A percentile compares a stretch with the other conserved stretches of the same genome.
phyloP scores from a whole-genome alignment of 2,329 filamentous ascomycete species.

The Fusarium proliferatum region DNA sequence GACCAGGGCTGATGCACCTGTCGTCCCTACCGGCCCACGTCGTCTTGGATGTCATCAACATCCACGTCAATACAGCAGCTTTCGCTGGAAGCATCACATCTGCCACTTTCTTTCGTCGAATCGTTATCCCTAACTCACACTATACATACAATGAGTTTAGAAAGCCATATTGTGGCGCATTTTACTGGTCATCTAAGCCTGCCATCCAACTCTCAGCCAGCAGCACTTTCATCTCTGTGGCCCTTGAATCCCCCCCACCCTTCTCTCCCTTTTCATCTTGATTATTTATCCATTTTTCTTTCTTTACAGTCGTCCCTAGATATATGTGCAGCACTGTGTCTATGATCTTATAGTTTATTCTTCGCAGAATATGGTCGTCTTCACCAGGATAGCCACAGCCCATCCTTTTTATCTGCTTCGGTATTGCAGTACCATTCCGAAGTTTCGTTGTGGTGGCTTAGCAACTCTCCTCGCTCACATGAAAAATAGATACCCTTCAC shows the following conservation, averaged over 20 bases:
- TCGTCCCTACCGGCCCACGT: background rate
- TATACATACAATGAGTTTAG: background rate
- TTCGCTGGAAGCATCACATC: background rate
- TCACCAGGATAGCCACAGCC: background rate
- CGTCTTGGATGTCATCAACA: background rate
- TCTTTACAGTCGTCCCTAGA: no score
- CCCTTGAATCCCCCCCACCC: background rate
- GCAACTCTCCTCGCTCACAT: background rate
- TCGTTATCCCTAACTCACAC: background rate
- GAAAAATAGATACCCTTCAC: no score
- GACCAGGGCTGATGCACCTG: background rate
- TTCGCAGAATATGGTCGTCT: background rate
- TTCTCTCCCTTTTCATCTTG: background rate
- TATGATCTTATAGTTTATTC: no score
- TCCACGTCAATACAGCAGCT: background rate
- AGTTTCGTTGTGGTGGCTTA: background rate
- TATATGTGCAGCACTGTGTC: no score
- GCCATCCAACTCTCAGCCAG: background rate
- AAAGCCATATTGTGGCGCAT: background rate
- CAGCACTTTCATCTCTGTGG: background rate
- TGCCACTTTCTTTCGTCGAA: background rate
- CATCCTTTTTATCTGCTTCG: background rate
- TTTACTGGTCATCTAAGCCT: fast-evolving
- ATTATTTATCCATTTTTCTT: background rate
- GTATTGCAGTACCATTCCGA: background rate